phyloP scores from a whole-genome alignment of 2,329 filamentous ascomycete species.

The Alternaria incomplexa region DNA sequence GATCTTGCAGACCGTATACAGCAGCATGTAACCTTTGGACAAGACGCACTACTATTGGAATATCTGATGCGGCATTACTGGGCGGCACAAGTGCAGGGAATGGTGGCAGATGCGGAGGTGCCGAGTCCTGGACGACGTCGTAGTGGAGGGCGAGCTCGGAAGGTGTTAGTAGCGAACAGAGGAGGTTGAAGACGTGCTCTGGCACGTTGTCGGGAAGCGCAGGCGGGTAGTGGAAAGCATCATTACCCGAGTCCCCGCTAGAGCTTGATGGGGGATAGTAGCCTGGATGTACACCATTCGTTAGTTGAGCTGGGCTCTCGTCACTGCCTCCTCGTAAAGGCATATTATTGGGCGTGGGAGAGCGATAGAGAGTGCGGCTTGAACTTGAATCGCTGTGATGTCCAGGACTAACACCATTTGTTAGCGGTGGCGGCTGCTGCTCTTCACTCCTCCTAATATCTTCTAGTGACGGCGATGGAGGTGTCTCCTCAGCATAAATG shows the following conservation, averaged over 20 bases:
- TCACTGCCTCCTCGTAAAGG: neutral
- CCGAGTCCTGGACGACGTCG: neutral
- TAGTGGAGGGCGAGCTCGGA: conserved; percentile 18
- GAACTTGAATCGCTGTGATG: neutral
- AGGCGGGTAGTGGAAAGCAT: neutral
- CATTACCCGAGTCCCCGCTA: neutral
- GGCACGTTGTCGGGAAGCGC: neutral
- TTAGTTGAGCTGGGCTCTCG: neutral
- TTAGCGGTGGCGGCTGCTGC: neutral
- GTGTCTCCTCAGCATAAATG: neutral
- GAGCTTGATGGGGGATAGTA: neutral
- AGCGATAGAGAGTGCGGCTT: neutral
- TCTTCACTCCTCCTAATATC: neutral
- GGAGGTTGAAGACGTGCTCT: conserved; percentile 5
- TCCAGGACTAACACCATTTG: neutral
- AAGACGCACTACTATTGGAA: conserved; percentile 12
- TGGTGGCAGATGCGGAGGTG: neutral
- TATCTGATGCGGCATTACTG: neutral
- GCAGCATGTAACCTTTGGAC: conserved; percentile 17
- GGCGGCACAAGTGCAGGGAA: neutral
- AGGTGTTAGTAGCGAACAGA: conserved; percentile 15
- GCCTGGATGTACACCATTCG: neutral
- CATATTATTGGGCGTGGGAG: neutral
- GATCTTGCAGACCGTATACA: conserved; percentile 15
- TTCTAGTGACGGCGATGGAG: neutral